phyloP scores from a whole-genome alignment of 2,329 filamentous ascomycete species.

The Diplodia intermedia region DNA sequence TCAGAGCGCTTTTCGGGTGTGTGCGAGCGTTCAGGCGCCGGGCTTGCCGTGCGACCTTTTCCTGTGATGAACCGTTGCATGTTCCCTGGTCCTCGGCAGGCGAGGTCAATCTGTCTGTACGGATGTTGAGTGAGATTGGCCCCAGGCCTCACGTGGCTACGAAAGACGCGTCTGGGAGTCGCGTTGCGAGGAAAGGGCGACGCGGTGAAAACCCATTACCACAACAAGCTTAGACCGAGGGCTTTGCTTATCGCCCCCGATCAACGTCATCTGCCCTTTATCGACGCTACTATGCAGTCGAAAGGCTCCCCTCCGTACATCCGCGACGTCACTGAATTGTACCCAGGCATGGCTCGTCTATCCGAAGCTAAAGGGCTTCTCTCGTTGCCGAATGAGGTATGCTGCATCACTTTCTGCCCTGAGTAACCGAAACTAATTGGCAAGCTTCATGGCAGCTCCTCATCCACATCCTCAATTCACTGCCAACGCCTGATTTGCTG shows the following conservation, averaged over 20 bases:
- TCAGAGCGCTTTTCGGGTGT: not conserved
- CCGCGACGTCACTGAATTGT: not conserved
- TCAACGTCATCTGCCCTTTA: slow-evolving; percentile 15
- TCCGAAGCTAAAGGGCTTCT: slow-evolving; percentile 12
- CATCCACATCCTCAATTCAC: slow-evolving; percentile 51
- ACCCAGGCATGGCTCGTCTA: slow-evolving; percentile 30
- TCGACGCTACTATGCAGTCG: not conserved
- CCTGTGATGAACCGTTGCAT: not conserved
- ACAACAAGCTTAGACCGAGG: not conserved
- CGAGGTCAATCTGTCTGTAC: not conserved
- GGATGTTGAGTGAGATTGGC: not conserved
- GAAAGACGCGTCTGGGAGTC: slow-evolving; percentile 15
- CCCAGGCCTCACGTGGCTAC: not conserved
- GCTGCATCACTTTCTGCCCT: not conserved
- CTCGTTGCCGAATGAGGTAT: slow-evolving; percentile 49
- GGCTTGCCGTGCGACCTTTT: slow-evolving; percentile 2
- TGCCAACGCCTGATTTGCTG: slow-evolving; percentile 55
- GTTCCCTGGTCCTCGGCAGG: not conserved
- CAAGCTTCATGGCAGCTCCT: slow-evolving; percentile 45
- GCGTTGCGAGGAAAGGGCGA: slow-evolving; percentile 4
- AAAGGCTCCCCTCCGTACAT: slow-evolving; percentile 30
- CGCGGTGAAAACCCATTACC: not conserved
- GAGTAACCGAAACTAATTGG: not conserved
- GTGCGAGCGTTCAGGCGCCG: not conserved
- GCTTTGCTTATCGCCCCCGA: slow-evolving; percentile 13